phyloP scores from a whole-genome alignment of 2,329 filamentous ascomycete species.

The Pseudocercospora macadamiae region DNA sequence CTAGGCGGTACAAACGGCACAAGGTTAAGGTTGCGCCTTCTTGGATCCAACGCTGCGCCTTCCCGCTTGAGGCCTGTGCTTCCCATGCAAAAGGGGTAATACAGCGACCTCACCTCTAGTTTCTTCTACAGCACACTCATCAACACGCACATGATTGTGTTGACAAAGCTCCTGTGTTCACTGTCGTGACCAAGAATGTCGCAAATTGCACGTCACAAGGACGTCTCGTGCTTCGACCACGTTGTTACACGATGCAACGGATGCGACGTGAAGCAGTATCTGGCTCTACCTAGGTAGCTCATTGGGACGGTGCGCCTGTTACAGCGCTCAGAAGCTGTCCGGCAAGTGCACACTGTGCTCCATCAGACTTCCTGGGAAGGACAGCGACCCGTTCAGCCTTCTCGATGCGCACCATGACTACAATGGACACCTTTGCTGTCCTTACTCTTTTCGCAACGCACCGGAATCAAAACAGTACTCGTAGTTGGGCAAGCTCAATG shows the following conservation, averaged over 20 bases:
- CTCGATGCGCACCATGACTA: neutral
- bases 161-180: no score
- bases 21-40: slow-evolving; percentile 5
- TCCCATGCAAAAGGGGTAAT: neutral
- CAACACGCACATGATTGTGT: no score
- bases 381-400: no score
- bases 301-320: neutral
- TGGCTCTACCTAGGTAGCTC: no score
- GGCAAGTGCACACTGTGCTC: neutral
- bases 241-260: neutral
- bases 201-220: no score
- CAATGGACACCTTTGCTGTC: no score
- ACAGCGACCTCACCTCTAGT: neutral
- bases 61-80: neutral
- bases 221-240: no score
- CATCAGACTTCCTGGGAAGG: neutral
- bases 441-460: no score
- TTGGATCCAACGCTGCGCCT: neutral
- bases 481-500: neutral
- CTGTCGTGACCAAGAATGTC: no score
- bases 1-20: neutral
- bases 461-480: neutral
- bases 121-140: neutral
- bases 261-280: no score
- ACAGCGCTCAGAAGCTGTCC: neutral